A percentile compares a stretch with the other conserved stretches of the same genome.
Conservation (phyloP, 306 rosid species). For the Medicago arabica region DNA sequence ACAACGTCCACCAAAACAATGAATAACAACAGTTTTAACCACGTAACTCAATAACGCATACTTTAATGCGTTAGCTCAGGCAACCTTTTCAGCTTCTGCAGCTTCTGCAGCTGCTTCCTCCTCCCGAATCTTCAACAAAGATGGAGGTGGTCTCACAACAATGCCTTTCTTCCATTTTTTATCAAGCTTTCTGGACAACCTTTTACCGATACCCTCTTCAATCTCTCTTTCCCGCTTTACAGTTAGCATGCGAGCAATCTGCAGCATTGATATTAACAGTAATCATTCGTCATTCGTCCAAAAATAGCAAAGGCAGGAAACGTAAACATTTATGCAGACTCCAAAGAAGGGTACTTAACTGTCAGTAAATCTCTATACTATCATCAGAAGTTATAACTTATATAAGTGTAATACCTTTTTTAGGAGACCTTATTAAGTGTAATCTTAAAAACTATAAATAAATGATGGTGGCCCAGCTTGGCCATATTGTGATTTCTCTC, state of each 20-base stretch:
- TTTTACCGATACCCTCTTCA: slow-evolving; percentile 81
- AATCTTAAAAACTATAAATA: too few relatives aligned
- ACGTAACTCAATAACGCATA: slow-evolving; percentile 21
- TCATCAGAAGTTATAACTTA: too few relatives aligned
- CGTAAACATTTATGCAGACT: too few relatives aligned
- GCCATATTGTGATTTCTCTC: too few relatives aligned
- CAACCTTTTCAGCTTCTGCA: slow-evolving; percentile 58
- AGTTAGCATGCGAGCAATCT: slow-evolving; percentile 96
- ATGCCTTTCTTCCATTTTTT: slow-evolving; percentile 85
- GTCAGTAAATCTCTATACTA: too few relatives aligned
- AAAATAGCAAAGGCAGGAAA: too few relatives aligned
- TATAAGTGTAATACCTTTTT: too few relatives aligned
- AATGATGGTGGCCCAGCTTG: too few relatives aligned
- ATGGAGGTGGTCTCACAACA: slow-evolving; percentile 82
- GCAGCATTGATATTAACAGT: slow-evolving; percentile 18
- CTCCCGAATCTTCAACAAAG: slow-evolving; percentile 65
- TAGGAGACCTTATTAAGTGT: too few relatives aligned
- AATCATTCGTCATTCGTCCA: too few relatives aligned
- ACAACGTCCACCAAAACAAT: slow-evolving; percentile 1
- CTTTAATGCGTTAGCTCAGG: slow-evolving; percentile 45
- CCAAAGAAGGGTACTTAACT: too few relatives aligned
- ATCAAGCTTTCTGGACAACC: slow-evolving; percentile 91
- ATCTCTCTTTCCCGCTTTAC: slow-evolving; percentile 92
- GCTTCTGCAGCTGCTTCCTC: slow-evolving; percentile 84
- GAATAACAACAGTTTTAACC: slow-evolving; percentile 25